Evolutionary conservation across 2,329 filamentous ascomycete species (phyloP).

Genomic region (Aspergillus latus): DNA sequence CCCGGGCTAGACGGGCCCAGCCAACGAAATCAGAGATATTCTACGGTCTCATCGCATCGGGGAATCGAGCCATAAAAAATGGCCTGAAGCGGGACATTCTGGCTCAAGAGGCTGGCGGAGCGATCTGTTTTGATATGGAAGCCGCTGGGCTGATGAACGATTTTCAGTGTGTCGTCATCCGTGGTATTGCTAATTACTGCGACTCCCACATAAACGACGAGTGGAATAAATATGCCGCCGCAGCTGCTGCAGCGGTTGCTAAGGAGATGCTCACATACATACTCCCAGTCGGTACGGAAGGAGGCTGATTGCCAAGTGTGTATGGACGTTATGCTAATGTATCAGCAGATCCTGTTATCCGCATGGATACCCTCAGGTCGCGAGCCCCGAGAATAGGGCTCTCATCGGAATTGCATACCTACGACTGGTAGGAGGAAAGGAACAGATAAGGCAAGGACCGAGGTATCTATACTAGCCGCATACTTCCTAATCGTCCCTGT

Average conservation of each 20-base stretch:
- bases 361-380: no score
- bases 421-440: no score
- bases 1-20: neutral
- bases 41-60: slow-evolving; percentile 3
- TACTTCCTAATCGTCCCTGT: no score
- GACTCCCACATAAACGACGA: slow-evolving; percentile 4
- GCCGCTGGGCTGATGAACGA: neutral
- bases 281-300: neutral
- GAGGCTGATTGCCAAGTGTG: no score
- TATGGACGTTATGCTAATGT: no score
- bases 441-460: no score
- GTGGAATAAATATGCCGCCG: slow-evolving; percentile 1
- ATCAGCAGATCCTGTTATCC: no score
- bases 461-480: no score
- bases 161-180: slow-evolving; percentile 1
- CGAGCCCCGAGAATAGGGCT: no score
- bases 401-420: no score
- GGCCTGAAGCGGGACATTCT: neutral
- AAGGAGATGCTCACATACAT: neutral
- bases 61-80: neutral
- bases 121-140: slow-evolving; percentile 6
- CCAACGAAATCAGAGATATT: neutral
- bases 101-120: neutral
- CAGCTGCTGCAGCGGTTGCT: neutral
- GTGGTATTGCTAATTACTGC: neutral